phyloP scores from a whole-genome alignment of 768 basidiomycete genomes.

The Phaeolepiota aurea region DNA sequence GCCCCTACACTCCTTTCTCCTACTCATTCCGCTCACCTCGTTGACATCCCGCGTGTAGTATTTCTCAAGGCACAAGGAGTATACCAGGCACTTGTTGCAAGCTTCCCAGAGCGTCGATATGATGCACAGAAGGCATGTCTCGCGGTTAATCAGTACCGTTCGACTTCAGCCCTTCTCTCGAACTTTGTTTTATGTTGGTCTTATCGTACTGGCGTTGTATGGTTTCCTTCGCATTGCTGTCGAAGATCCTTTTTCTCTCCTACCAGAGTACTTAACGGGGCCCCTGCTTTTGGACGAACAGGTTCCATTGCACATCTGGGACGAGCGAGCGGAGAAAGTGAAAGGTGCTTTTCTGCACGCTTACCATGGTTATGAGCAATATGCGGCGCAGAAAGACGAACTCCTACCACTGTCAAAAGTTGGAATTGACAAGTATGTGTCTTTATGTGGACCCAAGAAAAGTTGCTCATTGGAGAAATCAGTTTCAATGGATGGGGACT shows the following conservation, averaged over 20 bases:
- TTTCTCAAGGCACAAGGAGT: too few relatives aligned
- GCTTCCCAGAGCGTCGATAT: not conserved
- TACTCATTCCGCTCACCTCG: too few relatives aligned
- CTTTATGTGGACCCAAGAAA: not conserved
- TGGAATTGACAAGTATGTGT: conserved; percentile 32
- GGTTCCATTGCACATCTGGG: conserved; percentile 34
- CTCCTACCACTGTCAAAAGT: conserved; percentile 42
- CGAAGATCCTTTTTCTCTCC: conserved; percentile 5
- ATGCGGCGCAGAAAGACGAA: conserved; percentile 60
- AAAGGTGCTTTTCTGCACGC: conserved; percentile 59
- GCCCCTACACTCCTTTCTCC: too few relatives aligned
- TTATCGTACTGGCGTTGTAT: conserved; percentile 19
- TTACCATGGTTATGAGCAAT: conserved; percentile 54
- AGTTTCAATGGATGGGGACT: conserved; percentile 82
- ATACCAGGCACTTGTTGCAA: too few relatives aligned
- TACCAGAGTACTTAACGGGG: conserved; percentile 6
- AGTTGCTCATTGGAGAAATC: not conserved
- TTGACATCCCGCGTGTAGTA: too few relatives aligned
- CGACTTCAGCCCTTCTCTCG: conserved; percentile 20
- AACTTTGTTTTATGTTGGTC: conserved; percentile 18
- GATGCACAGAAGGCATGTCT: not conserved
- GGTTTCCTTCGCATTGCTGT: conserved; percentile 11
- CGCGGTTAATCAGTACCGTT: conserved; percentile 8
- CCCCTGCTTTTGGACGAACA: conserved; percentile 7
- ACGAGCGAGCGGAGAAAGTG: conserved; percentile 43